Evolutionary conservation across 352 stramenopile species (phyloP), one percentile per base, ranked within the genome.

Genomic region (Pythium periplocum): DNA sequence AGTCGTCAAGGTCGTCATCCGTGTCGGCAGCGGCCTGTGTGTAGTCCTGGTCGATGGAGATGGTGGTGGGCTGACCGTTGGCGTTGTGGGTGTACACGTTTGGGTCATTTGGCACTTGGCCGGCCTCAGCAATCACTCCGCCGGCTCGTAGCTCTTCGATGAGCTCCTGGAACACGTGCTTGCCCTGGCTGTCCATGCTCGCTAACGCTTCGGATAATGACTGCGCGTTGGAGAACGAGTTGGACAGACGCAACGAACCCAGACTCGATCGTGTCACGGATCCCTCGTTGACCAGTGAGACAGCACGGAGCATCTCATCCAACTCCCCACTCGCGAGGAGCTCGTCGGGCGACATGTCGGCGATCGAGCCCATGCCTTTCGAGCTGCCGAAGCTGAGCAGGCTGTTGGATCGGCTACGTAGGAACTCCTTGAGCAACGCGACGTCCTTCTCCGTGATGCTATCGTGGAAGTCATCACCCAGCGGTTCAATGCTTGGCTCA

Each of bases 341-440:
- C 34, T 89, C 81, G 35, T 91, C 81, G 0, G 81, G 81, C 33
- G 78, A 89, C 69, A 91, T 83, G 41, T 91, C 81, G 4, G 73
- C 67, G 45, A 89, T 75, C 39, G 81, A 89, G 38, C 61, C 71
- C 43, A 86, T 45, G 2, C 67, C 76, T 3, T 75, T 62, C 6
- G 62, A 53, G 17, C 72, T 86, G 12, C 70, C 70, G 47, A 89
- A 91, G 55, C 78, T 89, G 31, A 91, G 61, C 36, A 88, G 61
- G 36, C 75, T 80, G 57, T 80, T 87, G 7, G 75, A 86, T 46
- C 83, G 76, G 38, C 67, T 78, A 6, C 76, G 78, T 36, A 91
- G 66, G 4, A 91, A 53, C 39, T 91, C 78, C 53, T 84, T 85
- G 1, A 91, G 61, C 9, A 91, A 87, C 3, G 65, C 70, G 0